Base-by-base conservation (phyloP, 805 yeast species). In the Myxozyma monticola region DNA sequence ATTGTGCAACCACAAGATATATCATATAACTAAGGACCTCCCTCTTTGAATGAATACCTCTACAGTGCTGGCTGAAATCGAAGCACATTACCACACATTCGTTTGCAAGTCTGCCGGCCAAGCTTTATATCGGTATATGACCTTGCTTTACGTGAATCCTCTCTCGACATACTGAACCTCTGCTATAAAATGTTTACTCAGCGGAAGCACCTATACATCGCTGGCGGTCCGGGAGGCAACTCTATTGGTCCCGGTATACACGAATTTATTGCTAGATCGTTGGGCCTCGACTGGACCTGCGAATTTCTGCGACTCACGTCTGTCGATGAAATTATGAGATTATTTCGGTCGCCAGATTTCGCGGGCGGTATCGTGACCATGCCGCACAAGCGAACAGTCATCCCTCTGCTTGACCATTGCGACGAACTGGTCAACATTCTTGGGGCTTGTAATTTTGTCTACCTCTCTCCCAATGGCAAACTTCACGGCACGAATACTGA, bases 401-500 rank as follows among this genome's bases (percentile, higher is more conserved):
- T 43, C 14, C 42, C 47, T 12, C 22, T 24, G 29, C 31, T 43
- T 6, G 47, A 43, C 21, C 48, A 33, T 9, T 7, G 39, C 48
- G 31, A 21, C 30, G 45, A 33, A 24, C 36, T 20, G 15, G 44
- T 20, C 14, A 35, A 21, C 14, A 30, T 26, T 9, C 20, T 34
- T 18, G 47, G 47, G 10, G 47, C 47, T 2, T 34, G 30, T 15
- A 43, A 43, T 48, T 20, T 18, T 21, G 45, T 43, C 17, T 43
- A 25, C 42, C 17, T 20, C 22, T n/a, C 21, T 14, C 26, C 15
- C n/a, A 29, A 35, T 9, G 4, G 17, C 43, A 43, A 14, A 14
- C 21, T 24, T 15, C 14, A 10, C 3, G 47, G 47, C 4, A 37
- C 47, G 15, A 43, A 43, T 28, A 43, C 47, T 10, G 47, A 43